Evolutionary conservation across 2,329 filamentous ascomycete genomes (phyloP), one percentile per base, ranked within the genome.

Genomic region (Pseudocercospora pini-densiflorae): DNA sequence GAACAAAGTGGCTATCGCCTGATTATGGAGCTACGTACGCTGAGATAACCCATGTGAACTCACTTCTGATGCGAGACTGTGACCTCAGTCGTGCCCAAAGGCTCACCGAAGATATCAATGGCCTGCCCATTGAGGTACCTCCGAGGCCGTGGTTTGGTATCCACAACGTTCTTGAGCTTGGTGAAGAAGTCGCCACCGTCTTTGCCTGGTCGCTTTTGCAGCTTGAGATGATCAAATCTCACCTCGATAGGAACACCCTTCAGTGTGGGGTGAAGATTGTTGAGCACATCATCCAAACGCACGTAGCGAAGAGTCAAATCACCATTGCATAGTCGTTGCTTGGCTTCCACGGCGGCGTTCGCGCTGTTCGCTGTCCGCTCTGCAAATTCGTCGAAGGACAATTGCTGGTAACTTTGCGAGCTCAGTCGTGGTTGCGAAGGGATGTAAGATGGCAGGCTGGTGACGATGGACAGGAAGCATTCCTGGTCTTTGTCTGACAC

Each of bases 261-360:
- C 23, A 69, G 43, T 10, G 24, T 31, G 3, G 70, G 67, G 43
- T 68, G 64, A 8, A 71, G 55, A 29, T 70, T 62, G 23, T 65
- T 57, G 21, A 69, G 64, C 24, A 72, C 61, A 47, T 72, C 68
- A 45, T 68, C 60, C 23, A 71, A 59, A 21, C 69, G 65, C 29
- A 72, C 70, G 33, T 71, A 72, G 24, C 69, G 69, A n/a, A 72
- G 49, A 8, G 59, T 47, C 14, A 65, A 58, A n/a, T 63, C 51
- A 29, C 67, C 65, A 1, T 64, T 61, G 24, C 68, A 62, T n/a
- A 71, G 69, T 23, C 64, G 63, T 31, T 62, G 29, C 45, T 67
- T 69, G 29, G 67, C 63, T 40, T 62, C 63, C 2, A 62, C 54
- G 14, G 62, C 57, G 6, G 59, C 68, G n/a, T 69, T 67, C 21